Conservation (phyloP, 148 eudicot genomes). For the Rhododendron mucronatum region DNA sequence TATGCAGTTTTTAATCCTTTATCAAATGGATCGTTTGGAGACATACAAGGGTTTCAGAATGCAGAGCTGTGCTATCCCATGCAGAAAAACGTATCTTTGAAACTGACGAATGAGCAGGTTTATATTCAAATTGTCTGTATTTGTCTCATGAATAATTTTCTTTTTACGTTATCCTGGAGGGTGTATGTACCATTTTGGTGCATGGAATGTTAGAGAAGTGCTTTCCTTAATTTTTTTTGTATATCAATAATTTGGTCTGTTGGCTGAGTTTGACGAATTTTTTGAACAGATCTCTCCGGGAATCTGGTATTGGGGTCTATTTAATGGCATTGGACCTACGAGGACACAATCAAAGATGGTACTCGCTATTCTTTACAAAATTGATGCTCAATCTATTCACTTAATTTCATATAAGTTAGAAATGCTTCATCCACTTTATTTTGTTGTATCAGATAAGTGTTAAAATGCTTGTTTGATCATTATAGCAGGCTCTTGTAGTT, state of each 20-base stretch:
- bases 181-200: background rate
- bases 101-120: slow-evolving; percentile 81
- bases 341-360: slow-evolving; percentile 96
- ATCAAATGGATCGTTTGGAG: slow-evolving; percentile 56
- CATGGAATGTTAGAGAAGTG: background rate
- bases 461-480: background rate
- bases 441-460: background rate
- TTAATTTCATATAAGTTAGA: background rate
- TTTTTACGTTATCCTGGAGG: background rate
- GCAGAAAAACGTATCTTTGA: slow-evolving; percentile 54
- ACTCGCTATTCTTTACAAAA: background rate
- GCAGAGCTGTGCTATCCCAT: slow-evolving; percentile 73
- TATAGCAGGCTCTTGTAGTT: background rate
- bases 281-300: slow-evolving; percentile 77
- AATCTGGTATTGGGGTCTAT: slow-evolving; percentile 78
- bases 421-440: background rate
- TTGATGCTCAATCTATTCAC: background rate
- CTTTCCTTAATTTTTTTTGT: background rate
- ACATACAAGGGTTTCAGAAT: slow-evolving; percentile 38
- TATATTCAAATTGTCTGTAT: background rate
- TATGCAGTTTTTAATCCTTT: slow-evolving; percentile 52
- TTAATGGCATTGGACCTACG: slow-evolving; percentile 81
- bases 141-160: background rate
- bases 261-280: slow-evolving; percentile 19
- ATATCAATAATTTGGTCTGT: slow-evolving; percentile 4